Evolutionary conservation across 139 green algal genomes (phyloP).

Genomic region (Pycnococcus provasolii): DNA sequence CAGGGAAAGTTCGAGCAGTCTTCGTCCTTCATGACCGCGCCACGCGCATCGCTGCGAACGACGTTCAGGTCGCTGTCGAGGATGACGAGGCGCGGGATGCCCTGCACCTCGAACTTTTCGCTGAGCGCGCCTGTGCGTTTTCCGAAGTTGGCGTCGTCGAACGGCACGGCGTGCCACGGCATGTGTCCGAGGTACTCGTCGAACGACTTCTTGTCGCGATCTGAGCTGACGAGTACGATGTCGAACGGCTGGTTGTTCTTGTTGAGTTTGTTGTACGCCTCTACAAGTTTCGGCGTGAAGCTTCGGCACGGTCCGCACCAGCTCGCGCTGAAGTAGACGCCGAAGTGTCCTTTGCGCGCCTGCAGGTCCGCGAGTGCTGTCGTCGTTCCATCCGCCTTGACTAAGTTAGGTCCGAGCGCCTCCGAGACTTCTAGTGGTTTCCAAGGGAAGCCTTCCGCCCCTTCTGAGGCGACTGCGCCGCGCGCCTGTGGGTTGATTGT

Average conservation of each 20-base stretch:
- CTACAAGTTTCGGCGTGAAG: not conserved
- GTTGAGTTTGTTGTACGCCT: constrained; percentile 12
- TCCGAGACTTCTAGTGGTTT: not conserved
- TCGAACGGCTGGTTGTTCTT: not conserved
- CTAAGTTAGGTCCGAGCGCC: too few relatives aligned
- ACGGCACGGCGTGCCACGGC: constrained; percentile 12
- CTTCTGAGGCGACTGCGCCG: not conserved
- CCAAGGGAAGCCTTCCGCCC: constrained; percentile 2
- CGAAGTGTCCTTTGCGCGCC: not conserved
- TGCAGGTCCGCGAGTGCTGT: too few relatives aligned
- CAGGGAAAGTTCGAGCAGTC: not conserved
- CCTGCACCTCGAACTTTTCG: constrained; percentile 5
- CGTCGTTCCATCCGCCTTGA: too few relatives aligned
- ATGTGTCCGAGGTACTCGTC: constrained; percentile 4
- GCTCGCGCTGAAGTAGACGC: constrained; percentile 9
- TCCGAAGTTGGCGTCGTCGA: not conserved
- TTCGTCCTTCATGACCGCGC: not conserved
- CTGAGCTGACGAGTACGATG: constrained; percentile 10
- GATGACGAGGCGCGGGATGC: constrained; percentile 13
- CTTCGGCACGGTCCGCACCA: constrained; percentile 3
- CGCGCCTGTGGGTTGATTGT: constrained; percentile 1
- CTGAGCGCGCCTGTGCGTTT: not conserved
- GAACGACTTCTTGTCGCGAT: constrained; percentile 4
- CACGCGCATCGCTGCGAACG: not conserved
- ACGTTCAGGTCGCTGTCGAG: constrained; percentile 11